These are phyloP conservation scores for Zoysia japonica DNA, from an alignment of 176 grass and related monocot species.

Conservation along the genomic window DNA sequence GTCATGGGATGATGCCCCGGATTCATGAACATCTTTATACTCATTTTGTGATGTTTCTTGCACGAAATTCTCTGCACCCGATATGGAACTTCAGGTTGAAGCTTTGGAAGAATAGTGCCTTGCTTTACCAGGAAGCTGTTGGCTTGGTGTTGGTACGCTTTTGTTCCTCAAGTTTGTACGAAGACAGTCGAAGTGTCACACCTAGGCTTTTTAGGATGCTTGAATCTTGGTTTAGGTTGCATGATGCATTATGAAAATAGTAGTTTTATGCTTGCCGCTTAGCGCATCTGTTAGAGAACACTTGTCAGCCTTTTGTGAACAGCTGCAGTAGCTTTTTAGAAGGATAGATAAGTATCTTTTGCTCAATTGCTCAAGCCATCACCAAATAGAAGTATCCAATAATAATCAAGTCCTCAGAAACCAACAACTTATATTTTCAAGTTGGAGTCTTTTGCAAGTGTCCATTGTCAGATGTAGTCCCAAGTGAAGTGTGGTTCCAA, in stretches of 20 bases:
- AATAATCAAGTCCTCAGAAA: neutral
- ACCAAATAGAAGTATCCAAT: conserved; percentile 24
- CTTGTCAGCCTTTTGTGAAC: conserved; percentile 34
- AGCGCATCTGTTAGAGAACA: conserved; percentile 26
- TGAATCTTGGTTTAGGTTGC: conserved; percentile 35
- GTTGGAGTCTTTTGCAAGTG: conserved; percentile 11
- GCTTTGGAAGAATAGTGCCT: conserved; percentile 47
- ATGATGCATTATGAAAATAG: conserved; percentile 22
- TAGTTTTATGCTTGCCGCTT: conserved; percentile 26
- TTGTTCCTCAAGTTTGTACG: conserved; percentile 19
- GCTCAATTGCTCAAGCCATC: conserved; percentile 40
- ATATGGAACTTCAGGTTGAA: conserved; percentile 51
- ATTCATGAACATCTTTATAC: conserved; percentile 39
- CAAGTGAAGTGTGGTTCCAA: neutral
- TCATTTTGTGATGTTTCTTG: conserved; percentile 55
- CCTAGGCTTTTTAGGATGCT: conserved; percentile 14
- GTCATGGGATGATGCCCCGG: conserved; percentile 26
- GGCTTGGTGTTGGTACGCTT: conserved; percentile 42
- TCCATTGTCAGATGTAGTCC: neutral
- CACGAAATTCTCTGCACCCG: conserved; percentile 56
- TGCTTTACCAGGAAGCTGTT: conserved; percentile 55
- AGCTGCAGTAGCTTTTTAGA: conserved; percentile 35
- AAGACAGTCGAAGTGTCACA: conserved; percentile 5
- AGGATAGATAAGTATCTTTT: conserved; percentile 39
- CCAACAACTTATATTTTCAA: conserved; percentile 8